Evolutionary conservation across 345 rosid species (phyloP).

Genomic region (Arabidopsis suecica): DNA sequence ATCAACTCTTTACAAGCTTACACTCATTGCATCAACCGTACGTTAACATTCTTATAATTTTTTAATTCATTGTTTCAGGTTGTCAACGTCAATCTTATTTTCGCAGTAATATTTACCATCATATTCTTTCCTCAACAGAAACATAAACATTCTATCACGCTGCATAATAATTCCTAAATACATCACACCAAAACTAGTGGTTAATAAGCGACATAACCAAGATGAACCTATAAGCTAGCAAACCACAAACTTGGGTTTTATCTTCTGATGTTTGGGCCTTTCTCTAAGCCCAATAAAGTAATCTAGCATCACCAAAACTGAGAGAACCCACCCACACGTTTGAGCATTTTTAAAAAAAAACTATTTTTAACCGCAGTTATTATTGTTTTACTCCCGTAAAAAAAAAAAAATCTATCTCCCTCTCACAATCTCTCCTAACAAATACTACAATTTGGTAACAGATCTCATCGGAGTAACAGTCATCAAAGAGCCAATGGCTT

Average conservation of each 20-base stretch:
- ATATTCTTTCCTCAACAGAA: too few species aligned
- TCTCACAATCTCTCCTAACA: neutral
- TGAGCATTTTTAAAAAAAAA: too few species aligned
- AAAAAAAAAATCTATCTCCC: too few species aligned
- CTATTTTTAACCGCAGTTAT: neutral
- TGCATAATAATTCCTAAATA: too few species aligned
- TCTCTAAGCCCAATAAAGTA: neutral
- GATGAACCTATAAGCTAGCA: too few species aligned
- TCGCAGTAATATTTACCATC: neutral
- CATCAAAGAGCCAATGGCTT: constrained; percentile 51
- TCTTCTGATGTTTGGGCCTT: neutral
- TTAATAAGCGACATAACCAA: too few species aligned
- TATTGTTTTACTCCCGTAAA: too few species aligned
- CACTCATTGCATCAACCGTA: neutral
- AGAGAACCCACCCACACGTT: neutral
- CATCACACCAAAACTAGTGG: too few species aligned
- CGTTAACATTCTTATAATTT: neutral
- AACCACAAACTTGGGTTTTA: neutral
- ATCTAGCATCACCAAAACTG: neutral
- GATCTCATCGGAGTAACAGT: constrained; percentile 25
- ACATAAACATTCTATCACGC: too few species aligned
- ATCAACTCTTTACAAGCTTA: neutral
- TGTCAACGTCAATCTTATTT: neutral
- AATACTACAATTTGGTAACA: neutral
- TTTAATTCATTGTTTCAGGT: neutral